Base-by-base conservation (phyloP, 2,329 filamentous ascomycete genomes). In the Epichloe brachyelytri region DNA sequence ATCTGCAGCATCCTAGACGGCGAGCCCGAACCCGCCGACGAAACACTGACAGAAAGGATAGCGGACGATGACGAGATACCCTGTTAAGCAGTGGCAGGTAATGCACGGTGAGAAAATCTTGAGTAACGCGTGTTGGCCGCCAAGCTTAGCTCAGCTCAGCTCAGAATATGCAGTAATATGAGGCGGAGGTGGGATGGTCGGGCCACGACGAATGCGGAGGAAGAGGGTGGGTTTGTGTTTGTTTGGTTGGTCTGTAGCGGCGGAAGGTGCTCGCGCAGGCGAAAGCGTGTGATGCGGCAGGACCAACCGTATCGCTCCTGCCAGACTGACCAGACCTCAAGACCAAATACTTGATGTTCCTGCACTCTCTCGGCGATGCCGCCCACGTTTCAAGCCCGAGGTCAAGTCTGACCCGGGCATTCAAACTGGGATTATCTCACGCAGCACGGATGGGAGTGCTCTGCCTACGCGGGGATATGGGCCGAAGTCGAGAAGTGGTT, bases 1-100 rank as follows among this genome's bases (percentile, higher is more conserved):
- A 65, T 67, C 63, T 66, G 66, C 62, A 66, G 66, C 68, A 71
- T 71, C 66, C 60, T 70, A 67, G 65, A 59, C 62, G 60, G 60
- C 59, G 59, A 60, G 55, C 53, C 46, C 39, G 43, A 44, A 43
- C 39, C 48, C 52, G 51, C 49, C 53, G 54, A 37, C 48, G 19
- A 43, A 48, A 43, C 37, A 40, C 34, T 47, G 53, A 38, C 48
- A 50, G 48, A 49, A 43, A 55, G 54, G 48, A 53, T 49, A 54
- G 48, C 54, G 53, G 56, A 58, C 56, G 59, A 57, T 56, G 57
- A 34, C 40, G 45, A 37, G 17, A 15, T 12, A 20, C 15, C 26
- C n/a, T n/a, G 7, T n/a, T 34, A 5, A 26, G 20, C 20, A 37
- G 44, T 47, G 45, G 37, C 43, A 47, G 48, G 38, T 30, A 47